phyloP scores from a whole-genome alignment of 208 protist species.

The Trichomonas gallinae region DNA sequence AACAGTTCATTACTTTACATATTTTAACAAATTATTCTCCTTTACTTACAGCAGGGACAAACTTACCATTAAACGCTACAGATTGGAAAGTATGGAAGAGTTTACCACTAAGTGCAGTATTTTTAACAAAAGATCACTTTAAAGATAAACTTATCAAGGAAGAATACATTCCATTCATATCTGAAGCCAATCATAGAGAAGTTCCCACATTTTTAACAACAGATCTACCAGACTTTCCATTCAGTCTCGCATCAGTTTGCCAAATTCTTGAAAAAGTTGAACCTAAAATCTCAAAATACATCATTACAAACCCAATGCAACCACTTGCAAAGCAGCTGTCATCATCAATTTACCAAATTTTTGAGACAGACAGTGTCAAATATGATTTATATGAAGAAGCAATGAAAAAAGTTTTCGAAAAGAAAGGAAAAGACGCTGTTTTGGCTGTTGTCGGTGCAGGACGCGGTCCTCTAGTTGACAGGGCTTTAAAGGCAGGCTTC shows the following conservation, averaged over 20 bases:
- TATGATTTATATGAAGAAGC: not conserved
- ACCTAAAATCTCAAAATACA: too few relatives aligned
- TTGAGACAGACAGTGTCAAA: not conserved
- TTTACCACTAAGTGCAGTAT: not conserved
- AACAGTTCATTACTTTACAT: not conserved
- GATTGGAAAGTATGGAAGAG: not conserved
- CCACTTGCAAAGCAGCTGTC: not conserved
- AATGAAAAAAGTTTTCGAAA: not conserved
- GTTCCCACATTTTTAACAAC: not conserved
- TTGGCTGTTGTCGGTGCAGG: not conserved
- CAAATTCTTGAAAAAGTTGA: not conserved
- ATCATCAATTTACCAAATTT: not conserved
- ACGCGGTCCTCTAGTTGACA: not conserved
- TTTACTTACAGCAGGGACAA: not conserved
- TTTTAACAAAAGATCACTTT: not conserved
- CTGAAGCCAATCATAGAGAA: not conserved
- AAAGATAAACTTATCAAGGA: not conserved
- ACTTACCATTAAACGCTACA: not conserved
- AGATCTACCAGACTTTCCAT: not conserved
- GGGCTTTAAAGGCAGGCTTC: not conserved
- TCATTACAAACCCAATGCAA: not conserved
- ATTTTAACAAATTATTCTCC: not conserved
- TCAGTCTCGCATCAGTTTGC: not conserved
- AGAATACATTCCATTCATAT: not conserved
- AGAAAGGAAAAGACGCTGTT: not conserved